phyloP scores from a whole-genome alignment of 345 rosid species.

The Cardamine chenopodiifolia region DNA sequence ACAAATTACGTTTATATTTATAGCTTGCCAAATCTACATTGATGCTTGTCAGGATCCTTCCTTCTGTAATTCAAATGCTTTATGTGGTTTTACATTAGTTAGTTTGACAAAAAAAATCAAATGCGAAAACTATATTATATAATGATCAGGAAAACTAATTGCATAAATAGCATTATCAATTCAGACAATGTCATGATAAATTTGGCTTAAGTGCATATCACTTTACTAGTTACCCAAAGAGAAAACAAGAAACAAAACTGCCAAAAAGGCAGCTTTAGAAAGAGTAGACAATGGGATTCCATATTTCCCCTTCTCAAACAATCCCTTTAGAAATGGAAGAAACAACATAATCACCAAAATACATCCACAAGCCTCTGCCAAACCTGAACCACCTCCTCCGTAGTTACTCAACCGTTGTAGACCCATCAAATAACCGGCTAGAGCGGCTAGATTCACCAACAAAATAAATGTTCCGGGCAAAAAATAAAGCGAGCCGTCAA shows the following conservation, averaged over 20 bases:
- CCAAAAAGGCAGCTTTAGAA: conserved; percentile 48
- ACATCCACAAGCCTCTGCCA: conserved; percentile 48
- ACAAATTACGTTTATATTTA: no score
- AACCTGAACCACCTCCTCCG: conserved; percentile 34
- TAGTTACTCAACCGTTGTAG: not conserved
- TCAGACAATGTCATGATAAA: not conserved
- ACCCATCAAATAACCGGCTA: conserved; percentile 31
- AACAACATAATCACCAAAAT: conserved; percentile 49
- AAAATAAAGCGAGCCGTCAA: conserved; percentile 51
- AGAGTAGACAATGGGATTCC: conserved; percentile 64
- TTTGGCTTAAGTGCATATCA: not conserved
- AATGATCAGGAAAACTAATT: no score
- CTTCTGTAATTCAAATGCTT: no score
- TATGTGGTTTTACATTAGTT: no score
- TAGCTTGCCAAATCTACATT: no score
- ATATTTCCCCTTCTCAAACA: conserved; percentile 57
- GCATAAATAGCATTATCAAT: not conserved
- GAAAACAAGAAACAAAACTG: conserved; percentile 38
- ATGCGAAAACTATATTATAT: no score
- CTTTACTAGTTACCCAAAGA: conserved; percentile 5
- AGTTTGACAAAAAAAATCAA: no score
- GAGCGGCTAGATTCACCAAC: conserved; percentile 50
- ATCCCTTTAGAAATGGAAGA: conserved; percentile 54
- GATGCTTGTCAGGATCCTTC: no score
- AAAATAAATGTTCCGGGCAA: conserved; percentile 58